Conservation (phyloP, 495 filamentous ascomycete species). For the Aspergillus indologenus region DNA sequence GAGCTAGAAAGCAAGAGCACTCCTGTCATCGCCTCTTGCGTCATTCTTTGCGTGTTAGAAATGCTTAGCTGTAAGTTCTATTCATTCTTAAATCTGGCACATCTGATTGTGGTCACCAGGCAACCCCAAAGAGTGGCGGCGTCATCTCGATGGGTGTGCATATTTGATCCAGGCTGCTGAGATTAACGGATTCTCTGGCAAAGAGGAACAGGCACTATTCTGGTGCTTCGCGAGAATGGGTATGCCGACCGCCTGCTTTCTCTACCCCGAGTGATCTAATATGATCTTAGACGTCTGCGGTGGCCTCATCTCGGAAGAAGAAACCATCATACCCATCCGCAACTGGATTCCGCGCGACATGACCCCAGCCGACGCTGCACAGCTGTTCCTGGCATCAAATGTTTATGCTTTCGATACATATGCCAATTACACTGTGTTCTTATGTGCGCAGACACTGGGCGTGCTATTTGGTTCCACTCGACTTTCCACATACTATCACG, state of each 20-base stretch:
- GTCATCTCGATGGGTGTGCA: constrained; percentile 48
- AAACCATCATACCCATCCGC: constrained; percentile 34
- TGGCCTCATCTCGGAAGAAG: constrained; percentile 42
- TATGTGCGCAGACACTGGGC: constrained; percentile 36
- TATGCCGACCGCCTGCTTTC: constrained; percentile 10
- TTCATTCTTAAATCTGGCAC: neutral
- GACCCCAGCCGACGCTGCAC: constrained; percentile 25
- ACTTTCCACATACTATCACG: constrained; percentile 18
- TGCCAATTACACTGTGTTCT: constrained; percentile 46
- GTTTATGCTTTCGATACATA: constrained; percentile 30
- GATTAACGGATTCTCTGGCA: constrained; percentile 39
- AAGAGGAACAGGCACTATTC: constrained; percentile 42
- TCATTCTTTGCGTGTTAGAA: constrained; percentile 42
- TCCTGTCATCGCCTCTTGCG: constrained; percentile 39
- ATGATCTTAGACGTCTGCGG: constrained; percentile 34
- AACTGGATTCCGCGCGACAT: constrained; percentile 33
- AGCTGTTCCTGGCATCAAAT: constrained; percentile 27
- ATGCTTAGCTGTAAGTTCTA: constrained; percentile 37
- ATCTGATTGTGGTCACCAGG: constrained; percentile 9
- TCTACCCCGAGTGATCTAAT: neutral
- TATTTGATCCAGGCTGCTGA: constrained; percentile 39
- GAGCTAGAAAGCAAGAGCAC: constrained; percentile 38
- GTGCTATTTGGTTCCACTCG: constrained; percentile 30
- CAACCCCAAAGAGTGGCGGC: constrained; percentile 41
- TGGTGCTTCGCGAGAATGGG: constrained; percentile 51